A percentile compares a stretch with the other conserved stretches of the same genome.
Evolutionary conservation across 2,329 filamentous ascomycete genomes (phyloP).

Genomic region (Nigrospora osmanthi): DNA sequence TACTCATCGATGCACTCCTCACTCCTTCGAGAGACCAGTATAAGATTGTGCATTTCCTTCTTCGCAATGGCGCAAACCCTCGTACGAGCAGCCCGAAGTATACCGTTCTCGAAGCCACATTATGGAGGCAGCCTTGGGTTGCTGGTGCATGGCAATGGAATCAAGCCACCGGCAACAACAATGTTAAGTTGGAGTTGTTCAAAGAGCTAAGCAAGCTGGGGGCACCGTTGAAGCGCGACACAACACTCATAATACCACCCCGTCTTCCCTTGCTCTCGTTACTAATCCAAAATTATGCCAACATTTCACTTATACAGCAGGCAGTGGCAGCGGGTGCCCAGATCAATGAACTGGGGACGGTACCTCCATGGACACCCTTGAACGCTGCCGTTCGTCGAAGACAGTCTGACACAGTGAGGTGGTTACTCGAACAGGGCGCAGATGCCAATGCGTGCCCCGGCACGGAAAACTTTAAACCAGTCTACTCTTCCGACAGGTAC

Average conservation of each 20-base stretch:
- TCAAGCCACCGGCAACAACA: no score
- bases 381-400: not conserved
- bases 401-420: not conserved
- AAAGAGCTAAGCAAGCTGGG: not conserved
- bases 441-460: not conserved
- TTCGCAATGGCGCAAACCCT: not conserved
- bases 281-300: not conserved
- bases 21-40: not conserved
- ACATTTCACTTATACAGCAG: not conserved
- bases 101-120: not conserved
- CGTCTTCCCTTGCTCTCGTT: not conserved
- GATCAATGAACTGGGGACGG: not conserved
- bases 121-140: not conserved
- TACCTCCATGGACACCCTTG: not conserved
- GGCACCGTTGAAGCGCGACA: not conserved
- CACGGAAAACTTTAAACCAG: no score
- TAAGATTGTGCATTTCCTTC: not conserved
- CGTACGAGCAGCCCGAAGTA: not conserved
- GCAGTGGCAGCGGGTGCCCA: not conserved
- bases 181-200: not conserved
- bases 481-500: not conserved
- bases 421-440: not conserved
- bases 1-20: not conserved
- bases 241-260: no score
- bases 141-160: no score